Evolutionary conservation across 805 yeast genomes (phyloP).

Genomic region (Vanderwaltozyma tropicalis): DNA sequence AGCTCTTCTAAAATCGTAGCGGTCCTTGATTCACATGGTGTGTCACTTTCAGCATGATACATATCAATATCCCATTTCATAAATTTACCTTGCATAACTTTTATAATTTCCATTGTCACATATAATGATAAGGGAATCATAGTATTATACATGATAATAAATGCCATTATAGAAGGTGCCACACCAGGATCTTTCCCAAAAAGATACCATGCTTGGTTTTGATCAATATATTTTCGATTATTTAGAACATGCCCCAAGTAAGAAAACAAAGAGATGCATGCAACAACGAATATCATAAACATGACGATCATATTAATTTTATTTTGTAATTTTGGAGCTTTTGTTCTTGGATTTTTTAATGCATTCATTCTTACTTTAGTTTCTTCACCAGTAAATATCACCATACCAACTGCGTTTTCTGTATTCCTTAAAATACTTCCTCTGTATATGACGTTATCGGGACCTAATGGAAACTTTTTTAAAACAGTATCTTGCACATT

Average conservation of each 20-base stretch:
- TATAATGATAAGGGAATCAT: constrained; percentile 89
- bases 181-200: constrained; percentile 64
- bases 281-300: constrained; percentile 80
- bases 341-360: constrained; percentile 75
- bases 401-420: constrained; percentile 60
- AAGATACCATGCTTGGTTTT: constrained; percentile 61
- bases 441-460: constrained; percentile 78
- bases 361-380: constrained; percentile 94
- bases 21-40: constrained; percentile 90
- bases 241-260: constrained; percentile 64
- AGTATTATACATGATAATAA: constrained; percentile 93
- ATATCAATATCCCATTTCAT: constrained; percentile 89
- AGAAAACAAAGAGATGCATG: constrained; percentile 64
- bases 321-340: constrained; percentile 84
- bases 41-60: constrained; percentile 75
- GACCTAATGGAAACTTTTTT: constrained; percentile 48
- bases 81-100: constrained; percentile 71
- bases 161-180: constrained; percentile 89
- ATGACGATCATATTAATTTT: constrained; percentile 74
- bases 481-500: constrained; percentile 29
- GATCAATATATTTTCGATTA: constrained; percentile 29
- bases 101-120: constrained; percentile 93
- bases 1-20: constrained; percentile 92
- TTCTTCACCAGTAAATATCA: constrained; percentile 90
- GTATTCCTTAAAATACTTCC: constrained; percentile 90